A percentile compares a stretch with the other conserved stretches of the same genome.
These are phyloP conservation scores for Mycena haematopus DNA, from an alignment of 768 basidiomycete species.

Conservation along the genomic window DNA sequence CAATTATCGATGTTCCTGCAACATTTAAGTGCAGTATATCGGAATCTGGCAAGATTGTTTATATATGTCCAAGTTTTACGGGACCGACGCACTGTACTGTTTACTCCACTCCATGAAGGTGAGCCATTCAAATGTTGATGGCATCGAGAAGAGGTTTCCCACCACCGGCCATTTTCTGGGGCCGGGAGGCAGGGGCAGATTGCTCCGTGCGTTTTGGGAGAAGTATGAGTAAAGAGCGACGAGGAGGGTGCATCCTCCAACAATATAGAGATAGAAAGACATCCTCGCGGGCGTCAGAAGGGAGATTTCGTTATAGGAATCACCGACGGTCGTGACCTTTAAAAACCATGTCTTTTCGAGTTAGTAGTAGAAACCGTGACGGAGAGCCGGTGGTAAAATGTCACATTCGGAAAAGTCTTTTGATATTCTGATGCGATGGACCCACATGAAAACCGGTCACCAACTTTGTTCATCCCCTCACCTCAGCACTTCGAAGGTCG, in stretches of 20 bases:
- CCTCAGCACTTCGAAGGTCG: too few relatives aligned
- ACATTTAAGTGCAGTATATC: slow-evolving; percentile 39
- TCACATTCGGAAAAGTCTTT: background rate
- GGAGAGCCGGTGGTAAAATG: background rate
- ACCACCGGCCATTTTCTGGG: slow-evolving; percentile 26
- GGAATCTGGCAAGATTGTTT: slow-evolving; percentile 33
- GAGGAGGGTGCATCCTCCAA: slow-evolving; percentile 2
- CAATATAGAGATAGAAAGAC: slow-evolving; percentile 3
- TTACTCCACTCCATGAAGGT: slow-evolving; percentile 25
- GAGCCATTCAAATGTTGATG: slow-evolving; percentile 18
- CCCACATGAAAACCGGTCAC: too few relatives aligned
- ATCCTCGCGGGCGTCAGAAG: background rate
- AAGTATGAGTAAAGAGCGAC: slow-evolving; percentile 12
- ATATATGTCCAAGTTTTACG: background rate
- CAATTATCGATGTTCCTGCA: slow-evolving; percentile 40
- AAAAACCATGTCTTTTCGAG: background rate
- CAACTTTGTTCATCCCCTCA: too few relatives aligned
- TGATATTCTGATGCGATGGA: too few relatives aligned
- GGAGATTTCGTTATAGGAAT: background rate
- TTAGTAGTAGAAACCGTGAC: background rate
- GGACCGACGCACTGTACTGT: slow-evolving; percentile 20
- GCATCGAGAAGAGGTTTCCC: slow-evolving; percentile 27
- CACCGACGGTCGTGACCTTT: background rate
- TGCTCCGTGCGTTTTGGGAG: slow-evolving; percentile 3
- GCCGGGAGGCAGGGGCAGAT: slow-evolving; percentile 25